A percentile compares a stretch with the other conserved stretches of the same genome.
phyloP scores from a whole-genome alignment of 495 filamentous ascomycete species.

The Rhypophila decipiens region DNA sequence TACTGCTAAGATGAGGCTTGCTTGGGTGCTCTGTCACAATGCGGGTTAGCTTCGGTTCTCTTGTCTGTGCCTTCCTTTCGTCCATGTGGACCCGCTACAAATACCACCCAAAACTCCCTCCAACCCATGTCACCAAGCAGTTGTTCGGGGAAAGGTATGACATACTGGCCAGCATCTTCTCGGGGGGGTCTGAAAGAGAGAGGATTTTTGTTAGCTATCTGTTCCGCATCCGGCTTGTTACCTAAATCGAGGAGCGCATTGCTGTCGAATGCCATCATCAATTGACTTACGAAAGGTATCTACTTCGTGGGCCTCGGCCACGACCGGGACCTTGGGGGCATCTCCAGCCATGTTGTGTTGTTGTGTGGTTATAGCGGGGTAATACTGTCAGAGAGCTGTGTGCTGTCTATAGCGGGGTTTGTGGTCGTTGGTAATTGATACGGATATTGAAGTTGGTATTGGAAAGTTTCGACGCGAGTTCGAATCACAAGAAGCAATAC shows the following conservation, averaged over 20 bases:
- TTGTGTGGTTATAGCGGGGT: conserved; percentile 20
- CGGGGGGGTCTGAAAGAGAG: conserved; percentile 38
- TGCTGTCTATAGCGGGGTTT: too few species aligned
- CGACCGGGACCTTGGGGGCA: conserved; percentile 58
- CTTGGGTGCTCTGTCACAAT: conserved; percentile 47
- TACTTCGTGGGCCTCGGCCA: conserved; percentile 77
- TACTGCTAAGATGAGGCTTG: conserved; percentile 50
- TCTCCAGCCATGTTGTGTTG: conserved; percentile 66
- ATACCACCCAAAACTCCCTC: conserved; percentile 7
- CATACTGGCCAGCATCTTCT: conserved; percentile 60
- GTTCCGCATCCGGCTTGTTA: background rate
- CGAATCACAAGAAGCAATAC: too few species aligned
- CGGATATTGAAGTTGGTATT: background rate
- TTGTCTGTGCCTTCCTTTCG: conserved; percentile 16
- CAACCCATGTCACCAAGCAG: conserved; percentile 15
- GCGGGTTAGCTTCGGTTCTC: conserved; percentile 24
- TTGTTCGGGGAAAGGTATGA: conserved; percentile 7
- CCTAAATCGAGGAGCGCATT: background rate
- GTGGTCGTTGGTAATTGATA: background rate
- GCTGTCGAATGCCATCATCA: conserved; percentile 12
- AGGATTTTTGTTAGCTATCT: conserved; percentile 12
- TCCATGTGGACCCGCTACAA: conserved; percentile 20
- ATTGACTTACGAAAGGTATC: conserved; percentile 68
- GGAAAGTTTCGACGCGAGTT: background rate
- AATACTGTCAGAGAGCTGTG: conserved; percentile 5